Percentiles rank a stretch among this genome's conserved stretches.
Conservation (phyloP, 345 rosid species). For the Bretschneidera sinensis region DNA sequence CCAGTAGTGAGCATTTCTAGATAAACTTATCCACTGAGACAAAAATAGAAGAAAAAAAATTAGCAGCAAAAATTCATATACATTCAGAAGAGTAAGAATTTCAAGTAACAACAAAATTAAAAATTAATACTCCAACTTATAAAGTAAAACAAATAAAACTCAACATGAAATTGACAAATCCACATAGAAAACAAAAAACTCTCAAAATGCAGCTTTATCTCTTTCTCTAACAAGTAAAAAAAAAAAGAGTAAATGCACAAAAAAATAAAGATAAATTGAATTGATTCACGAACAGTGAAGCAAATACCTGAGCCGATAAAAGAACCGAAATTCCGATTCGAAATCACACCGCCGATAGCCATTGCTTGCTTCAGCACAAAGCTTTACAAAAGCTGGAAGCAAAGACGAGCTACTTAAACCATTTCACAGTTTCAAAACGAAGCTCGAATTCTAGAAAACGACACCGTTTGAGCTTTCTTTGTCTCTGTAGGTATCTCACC, state of each 20-base stretch:
- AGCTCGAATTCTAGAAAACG: constrained; percentile 14
- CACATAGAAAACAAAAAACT: neutral
- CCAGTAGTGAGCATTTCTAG: too few relatives aligned
- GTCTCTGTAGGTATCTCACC: constrained; percentile 4
- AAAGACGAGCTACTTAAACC: constrained; percentile 22
- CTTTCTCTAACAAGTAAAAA: neutral
- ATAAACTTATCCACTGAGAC: too few relatives aligned
- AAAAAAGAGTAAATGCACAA: neutral
- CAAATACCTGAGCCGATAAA: constrained; percentile 56
- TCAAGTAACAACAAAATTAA: neutral
- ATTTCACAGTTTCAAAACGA: constrained; percentile 20
- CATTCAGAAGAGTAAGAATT: too few relatives aligned
- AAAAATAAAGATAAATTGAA: neutral
- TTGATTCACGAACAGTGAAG: neutral
- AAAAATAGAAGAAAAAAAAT: too few relatives aligned
- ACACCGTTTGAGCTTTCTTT: constrained; percentile 5
- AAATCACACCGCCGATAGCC: constrained; percentile 80
- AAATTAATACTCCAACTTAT: too few relatives aligned
- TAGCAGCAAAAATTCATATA: too few relatives aligned
- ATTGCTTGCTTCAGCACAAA: constrained; percentile 28
- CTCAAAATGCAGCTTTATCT: constrained; percentile 17
- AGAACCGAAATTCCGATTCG: constrained; percentile 54
- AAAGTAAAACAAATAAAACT: neutral
- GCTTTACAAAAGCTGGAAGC: constrained; percentile 17
- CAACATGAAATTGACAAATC: neutral